These are phyloP conservation scores for Nemania sp. DNA, from an alignment of 2,329 filamentous ascomycete genomes.

Conservation along the genomic window DNA sequence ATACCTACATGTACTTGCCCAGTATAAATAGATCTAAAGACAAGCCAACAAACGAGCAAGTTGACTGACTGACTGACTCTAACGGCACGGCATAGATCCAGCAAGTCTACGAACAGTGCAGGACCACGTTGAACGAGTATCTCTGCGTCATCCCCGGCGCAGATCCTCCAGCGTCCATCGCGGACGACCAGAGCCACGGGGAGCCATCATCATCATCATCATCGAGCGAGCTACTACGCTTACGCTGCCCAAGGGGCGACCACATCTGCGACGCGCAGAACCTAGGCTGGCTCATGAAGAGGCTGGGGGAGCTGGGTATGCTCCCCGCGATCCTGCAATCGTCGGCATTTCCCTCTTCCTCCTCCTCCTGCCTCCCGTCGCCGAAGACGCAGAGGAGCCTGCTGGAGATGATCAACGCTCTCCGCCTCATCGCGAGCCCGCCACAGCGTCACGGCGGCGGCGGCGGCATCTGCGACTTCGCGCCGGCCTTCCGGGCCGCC, in stretches of 20 bases:
- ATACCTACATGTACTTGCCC: too few species aligned
- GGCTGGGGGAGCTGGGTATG: slow-evolving; percentile 53
- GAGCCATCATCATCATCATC: too few species aligned
- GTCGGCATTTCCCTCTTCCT: slow-evolving; percentile 16
- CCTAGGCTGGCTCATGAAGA: slow-evolving; percentile 59
- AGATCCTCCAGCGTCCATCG: not conserved
- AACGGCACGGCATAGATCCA: too few species aligned
- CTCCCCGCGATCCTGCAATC: slow-evolving; percentile 40
- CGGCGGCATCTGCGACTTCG: slow-evolving; percentile 53
- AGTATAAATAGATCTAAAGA: not conserved
- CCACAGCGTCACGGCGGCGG: slow-evolving; percentile 48
- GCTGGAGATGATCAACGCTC: slow-evolving; percentile 49
- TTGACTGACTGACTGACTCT: slow-evolving; percentile 2
- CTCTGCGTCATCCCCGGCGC: slow-evolving; percentile 33
- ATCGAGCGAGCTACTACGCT: slow-evolving; percentile 48
- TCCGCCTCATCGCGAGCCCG: slow-evolving; percentile 51
- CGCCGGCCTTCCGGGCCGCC: slow-evolving; percentile 51
- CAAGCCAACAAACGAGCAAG: not conserved
- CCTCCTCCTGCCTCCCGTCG: slow-evolving; percentile 18
- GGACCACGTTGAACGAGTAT: slow-evolving; percentile 51
- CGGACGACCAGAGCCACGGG: not conserved
- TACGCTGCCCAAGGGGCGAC: slow-evolving; percentile 55
- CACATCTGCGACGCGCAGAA: slow-evolving; percentile 58
- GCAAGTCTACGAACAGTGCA: slow-evolving; percentile 54
- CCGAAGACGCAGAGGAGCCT: slow-evolving; percentile 49